phyloP scores from a whole-genome alignment of 495 filamentous ascomycete species.

The Penicillium silybi region DNA sequence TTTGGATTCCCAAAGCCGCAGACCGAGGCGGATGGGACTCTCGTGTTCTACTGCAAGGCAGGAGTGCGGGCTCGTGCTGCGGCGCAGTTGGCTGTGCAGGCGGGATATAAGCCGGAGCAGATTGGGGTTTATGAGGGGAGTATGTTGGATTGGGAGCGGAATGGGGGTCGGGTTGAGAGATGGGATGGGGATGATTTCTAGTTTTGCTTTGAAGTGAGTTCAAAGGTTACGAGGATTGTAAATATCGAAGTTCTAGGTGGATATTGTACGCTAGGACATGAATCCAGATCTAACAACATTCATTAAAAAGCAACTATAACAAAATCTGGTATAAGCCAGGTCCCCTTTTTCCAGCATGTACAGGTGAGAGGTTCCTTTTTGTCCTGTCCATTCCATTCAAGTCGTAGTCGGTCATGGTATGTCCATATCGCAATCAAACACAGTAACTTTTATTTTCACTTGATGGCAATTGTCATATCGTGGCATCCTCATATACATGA shows the following conservation, averaged over 20 bases:
- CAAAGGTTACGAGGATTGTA: slow-evolving; percentile 1
- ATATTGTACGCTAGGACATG: background rate
- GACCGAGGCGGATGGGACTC: slow-evolving; percentile 17
- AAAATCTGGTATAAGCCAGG: slow-evolving; percentile 26
- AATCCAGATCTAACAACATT: slow-evolving; percentile 13
- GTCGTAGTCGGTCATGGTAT: slow-evolving; percentile 33
- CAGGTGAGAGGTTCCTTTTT: slow-evolving; percentile 24
- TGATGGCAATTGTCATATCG: slow-evolving; percentile 18
- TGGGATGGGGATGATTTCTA: slow-evolving; percentile 32
- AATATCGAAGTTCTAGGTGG: background rate
- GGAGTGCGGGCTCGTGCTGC: slow-evolving; percentile 79
- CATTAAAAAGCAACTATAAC: slow-evolving; percentile 22
- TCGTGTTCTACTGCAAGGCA: slow-evolving; percentile 91
- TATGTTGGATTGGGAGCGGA: slow-evolving; percentile 83
- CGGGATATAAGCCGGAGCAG: slow-evolving; percentile 66
- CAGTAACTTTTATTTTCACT: slow-evolving; percentile 21
- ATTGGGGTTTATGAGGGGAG: slow-evolving; percentile 83
- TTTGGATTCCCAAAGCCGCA: slow-evolving; percentile 46
- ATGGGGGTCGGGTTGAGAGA: slow-evolving; percentile 58
- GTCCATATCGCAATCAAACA: slow-evolving; percentile 25
- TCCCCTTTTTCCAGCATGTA: slow-evolving; percentile 31
- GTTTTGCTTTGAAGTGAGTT: slow-evolving; percentile 7
- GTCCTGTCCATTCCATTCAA: slow-evolving; percentile 20
- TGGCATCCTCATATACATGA: slow-evolving; percentile 1
- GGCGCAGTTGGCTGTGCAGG: slow-evolving; percentile 71